These are phyloP conservation scores for Trichoderma erinaceum DNA, from an alignment of 495 filamentous ascomycete species.

Conservation along the genomic window DNA sequence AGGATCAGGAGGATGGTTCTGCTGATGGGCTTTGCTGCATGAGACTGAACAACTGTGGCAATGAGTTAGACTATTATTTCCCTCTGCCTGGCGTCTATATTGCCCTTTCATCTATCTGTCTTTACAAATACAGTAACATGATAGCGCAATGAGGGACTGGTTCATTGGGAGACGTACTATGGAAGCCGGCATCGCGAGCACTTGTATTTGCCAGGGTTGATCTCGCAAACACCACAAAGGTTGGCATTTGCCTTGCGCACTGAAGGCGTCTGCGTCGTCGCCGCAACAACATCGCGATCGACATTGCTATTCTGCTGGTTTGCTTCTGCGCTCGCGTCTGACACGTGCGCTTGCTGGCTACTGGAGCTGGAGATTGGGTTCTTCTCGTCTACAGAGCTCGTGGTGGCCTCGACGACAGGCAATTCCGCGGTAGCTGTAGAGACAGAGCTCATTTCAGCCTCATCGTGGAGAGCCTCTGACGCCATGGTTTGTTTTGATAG, in stretches of 20 bases:
- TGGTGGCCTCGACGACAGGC: neutral
- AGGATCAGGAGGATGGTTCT: constrained; percentile 30
- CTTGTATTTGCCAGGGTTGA: constrained; percentile 55
- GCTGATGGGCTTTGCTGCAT: constrained; percentile 60
- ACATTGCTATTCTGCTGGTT: neutral
- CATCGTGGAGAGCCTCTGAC: constrained; percentile 2
- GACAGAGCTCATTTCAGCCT: neutral
- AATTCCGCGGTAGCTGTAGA: neutral
- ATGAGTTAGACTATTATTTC: too few relatives aligned
- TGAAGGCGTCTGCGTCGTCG: neutral
- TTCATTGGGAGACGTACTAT: constrained; percentile 43
- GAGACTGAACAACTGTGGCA: constrained; percentile 57
- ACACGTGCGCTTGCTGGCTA: constrained; percentile 1
- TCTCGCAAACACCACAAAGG: constrained; percentile 54
- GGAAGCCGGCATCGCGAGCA: constrained; percentile 56
- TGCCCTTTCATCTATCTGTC: too few relatives aligned
- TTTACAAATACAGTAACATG: constrained; percentile 17
- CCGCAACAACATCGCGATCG: neutral
- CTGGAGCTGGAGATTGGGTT: neutral
- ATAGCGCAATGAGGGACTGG: too few relatives aligned
- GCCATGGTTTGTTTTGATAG: neutral
- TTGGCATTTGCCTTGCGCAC: constrained; percentile 15
- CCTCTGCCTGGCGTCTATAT: too few relatives aligned
- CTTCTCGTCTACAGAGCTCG: neutral
- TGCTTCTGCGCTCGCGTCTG: neutral